A percentile compares a stretch with the other conserved stretches of the same genome.
These are phyloP conservation scores for Hyaloscypha finlandica DNA, from an alignment of 495 filamentous ascomycete genomes.

Conservation along the genomic window DNA sequence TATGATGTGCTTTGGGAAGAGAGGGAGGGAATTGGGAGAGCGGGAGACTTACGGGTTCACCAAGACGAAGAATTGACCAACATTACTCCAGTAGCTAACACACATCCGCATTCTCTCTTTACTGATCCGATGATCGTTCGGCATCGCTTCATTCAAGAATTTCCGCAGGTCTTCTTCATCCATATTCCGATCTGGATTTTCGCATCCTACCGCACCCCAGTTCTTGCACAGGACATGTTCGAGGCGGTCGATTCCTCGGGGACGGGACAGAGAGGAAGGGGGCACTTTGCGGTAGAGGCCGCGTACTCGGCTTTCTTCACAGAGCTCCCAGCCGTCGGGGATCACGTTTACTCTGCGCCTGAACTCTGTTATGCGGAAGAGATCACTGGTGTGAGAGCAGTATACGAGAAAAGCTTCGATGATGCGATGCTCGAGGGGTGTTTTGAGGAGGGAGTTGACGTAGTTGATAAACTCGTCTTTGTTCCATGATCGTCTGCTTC, in stretches of 20 bases:
- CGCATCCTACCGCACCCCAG: neutral
- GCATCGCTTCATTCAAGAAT: neutral
- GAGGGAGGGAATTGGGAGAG: too few species aligned
- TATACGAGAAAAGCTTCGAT: neutral
- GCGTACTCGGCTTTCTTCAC: neutral
- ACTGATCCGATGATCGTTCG: neutral
- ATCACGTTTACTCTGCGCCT: neutral
- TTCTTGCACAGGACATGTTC: neutral
- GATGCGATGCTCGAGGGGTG: neutral
- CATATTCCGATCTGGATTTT: neutral
- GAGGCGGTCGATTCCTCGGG: neutral
- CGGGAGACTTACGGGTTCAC: neutral
- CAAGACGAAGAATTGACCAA: neutral
- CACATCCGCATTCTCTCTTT: neutral
- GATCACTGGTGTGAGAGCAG: neutral
- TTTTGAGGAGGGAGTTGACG: neutral
- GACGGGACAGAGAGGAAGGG: neutral
- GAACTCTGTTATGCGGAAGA: neutral
- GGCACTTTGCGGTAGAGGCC: neutral
- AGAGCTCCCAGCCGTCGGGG: neutral
- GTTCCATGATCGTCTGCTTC: neutral
- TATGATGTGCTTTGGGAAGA: too few species aligned
- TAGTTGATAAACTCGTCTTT: neutral
- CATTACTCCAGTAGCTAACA: neutral
- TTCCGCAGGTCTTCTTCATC: neutral